Percentiles rank a stretch among this genome's conserved stretches.
Conservation (phyloP, 139 green algal genomes). For the Chlamydomonas sphaeroides region DNA sequence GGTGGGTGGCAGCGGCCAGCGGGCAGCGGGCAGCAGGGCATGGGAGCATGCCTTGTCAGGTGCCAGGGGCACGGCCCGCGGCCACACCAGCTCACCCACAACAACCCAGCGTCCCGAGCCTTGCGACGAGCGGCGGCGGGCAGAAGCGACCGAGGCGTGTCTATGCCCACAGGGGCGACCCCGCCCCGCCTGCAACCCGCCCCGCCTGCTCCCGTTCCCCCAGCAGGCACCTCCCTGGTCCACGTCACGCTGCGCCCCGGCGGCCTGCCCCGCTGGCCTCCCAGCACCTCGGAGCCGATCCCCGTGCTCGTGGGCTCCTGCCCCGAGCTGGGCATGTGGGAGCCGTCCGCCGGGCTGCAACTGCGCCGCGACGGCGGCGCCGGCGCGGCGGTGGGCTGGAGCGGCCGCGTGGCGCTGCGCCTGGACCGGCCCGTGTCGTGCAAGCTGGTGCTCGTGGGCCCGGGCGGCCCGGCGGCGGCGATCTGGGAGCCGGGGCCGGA, state of each 20-base stretch:
- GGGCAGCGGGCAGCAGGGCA: background rate
- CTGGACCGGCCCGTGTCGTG: background rate
- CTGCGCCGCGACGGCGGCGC: constrained; percentile 1
- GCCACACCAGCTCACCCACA: too few species aligned
- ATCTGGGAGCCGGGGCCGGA: constrained; percentile 26
- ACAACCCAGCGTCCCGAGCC: too few species aligned
- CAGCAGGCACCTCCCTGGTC: constrained; percentile 14
- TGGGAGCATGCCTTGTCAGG: too few species aligned
- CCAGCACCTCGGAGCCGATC: background rate
- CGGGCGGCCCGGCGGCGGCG: background rate
- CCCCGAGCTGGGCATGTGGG: constrained; percentile 38
- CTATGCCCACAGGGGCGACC: too few species aligned
- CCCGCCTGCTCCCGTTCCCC: background rate
- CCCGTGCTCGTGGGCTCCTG: constrained; percentile 13
- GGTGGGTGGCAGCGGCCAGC: background rate
- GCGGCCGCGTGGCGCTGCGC: background rate
- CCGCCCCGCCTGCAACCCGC: too few species aligned
- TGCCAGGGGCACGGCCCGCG: too few species aligned
- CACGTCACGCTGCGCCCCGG: constrained; percentile 9
- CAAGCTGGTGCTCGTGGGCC: constrained; percentile 25
- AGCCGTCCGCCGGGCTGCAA: constrained; percentile 2
- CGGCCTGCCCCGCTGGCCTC: background rate
- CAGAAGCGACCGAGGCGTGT: too few species aligned
- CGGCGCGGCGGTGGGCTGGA: background rate
- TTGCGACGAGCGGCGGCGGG: too few species aligned